Conservation (phyloP, 768 basidiomycete genomes). For the Leccinellum albellum region DNA sequence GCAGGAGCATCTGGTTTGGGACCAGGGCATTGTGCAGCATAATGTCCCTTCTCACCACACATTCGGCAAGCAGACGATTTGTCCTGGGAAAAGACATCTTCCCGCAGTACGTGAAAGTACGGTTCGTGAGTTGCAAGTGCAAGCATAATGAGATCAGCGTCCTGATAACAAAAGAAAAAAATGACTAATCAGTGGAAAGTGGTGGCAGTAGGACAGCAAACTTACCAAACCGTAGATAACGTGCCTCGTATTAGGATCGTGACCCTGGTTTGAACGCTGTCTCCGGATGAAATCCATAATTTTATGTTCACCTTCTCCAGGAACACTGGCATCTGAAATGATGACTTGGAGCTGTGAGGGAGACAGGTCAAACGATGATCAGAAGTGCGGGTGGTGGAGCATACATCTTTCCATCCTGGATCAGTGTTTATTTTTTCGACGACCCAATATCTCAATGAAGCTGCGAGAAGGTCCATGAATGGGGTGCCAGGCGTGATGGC, state of each 20-base stretch:
- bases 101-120: conserved; percentile 94
- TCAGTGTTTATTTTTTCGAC: conserved; percentile 92
- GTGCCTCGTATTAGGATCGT: conserved; percentile 93
- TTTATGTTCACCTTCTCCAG: conserved; percentile 99
- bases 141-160: conserved; percentile 99
- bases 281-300: conserved; percentile 98
- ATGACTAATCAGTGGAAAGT: conserved; percentile 6
- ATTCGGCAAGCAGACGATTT: conserved; percentile 79
- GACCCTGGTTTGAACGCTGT: conserved; percentile 80
- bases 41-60: conserved; percentile 94
- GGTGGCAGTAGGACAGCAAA: background rate
- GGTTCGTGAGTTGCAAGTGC: conserved; percentile 97
- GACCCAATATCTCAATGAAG: conserved; percentile 93
- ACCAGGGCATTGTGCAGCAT: conserved; percentile 91
- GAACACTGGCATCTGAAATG: conserved; percentile 94
- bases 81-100: conserved; percentile 93
- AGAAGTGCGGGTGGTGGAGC: conserved; percentile 14
- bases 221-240: conserved; percentile 96
- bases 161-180: conserved; percentile 47
- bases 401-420: conserved; percentile 90
- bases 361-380: background rate
- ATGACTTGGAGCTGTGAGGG: conserved; percentile 78
- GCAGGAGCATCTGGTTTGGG: conserved; percentile 57
- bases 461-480: conserved; percentile 91
- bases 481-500: conserved; percentile 99